phyloP scores from a whole-genome alignment of 768 basidiomycete genomes.

The Hygrocybe punicea region DNA sequence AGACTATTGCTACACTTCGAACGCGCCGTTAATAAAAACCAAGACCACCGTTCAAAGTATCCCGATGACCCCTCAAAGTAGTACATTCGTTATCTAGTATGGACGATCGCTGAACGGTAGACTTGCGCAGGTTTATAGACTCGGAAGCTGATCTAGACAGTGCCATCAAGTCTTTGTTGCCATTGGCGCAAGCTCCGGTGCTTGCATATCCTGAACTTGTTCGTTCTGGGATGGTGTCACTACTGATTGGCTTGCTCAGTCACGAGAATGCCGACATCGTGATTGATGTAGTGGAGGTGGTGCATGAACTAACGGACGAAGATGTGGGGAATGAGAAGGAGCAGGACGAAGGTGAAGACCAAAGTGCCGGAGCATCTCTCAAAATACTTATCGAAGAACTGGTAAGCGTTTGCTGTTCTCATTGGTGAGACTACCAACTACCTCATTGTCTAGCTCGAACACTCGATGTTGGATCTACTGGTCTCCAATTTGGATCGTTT shows the following conservation, averaged over 20 bases:
- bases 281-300: slow-evolving; percentile 89
- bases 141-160: slow-evolving; percentile 94
- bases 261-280: slow-evolving; percentile 98
- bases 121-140: slow-evolving; percentile 80
- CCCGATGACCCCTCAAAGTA: slow-evolving; percentile 93
- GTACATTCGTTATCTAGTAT: slow-evolving; percentile 37
- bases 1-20: slow-evolving; percentile 78
- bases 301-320: slow-evolving; percentile 95
- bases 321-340: slow-evolving; percentile 82
- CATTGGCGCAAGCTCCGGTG: slow-evolving; percentile 78
- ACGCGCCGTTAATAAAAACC: slow-evolving; percentile 88
- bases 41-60: slow-evolving; percentile 94
- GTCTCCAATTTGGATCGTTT: slow-evolving; percentile 85
- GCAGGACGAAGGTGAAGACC: slow-evolving; percentile 61
- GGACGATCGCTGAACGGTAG: slow-evolving; percentile 3
- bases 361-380: slow-evolving; percentile 60
- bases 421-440: slow-evolving; percentile 3
- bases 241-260: slow-evolving; percentile 80
- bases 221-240: slow-evolving; percentile 62
- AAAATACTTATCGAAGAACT: slow-evolving; percentile 72
- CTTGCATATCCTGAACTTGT: slow-evolving; percentile 89
- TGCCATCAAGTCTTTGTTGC: slow-evolving; percentile 82
- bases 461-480: slow-evolving; percentile 81
- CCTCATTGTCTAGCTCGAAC: slow-evolving; percentile 56
- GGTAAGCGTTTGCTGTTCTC: slow-evolving; percentile 45